Base-by-base conservation (phyloP, 768 basidiomycete species). In the Boletus pseudo-olivaceus region DNA sequence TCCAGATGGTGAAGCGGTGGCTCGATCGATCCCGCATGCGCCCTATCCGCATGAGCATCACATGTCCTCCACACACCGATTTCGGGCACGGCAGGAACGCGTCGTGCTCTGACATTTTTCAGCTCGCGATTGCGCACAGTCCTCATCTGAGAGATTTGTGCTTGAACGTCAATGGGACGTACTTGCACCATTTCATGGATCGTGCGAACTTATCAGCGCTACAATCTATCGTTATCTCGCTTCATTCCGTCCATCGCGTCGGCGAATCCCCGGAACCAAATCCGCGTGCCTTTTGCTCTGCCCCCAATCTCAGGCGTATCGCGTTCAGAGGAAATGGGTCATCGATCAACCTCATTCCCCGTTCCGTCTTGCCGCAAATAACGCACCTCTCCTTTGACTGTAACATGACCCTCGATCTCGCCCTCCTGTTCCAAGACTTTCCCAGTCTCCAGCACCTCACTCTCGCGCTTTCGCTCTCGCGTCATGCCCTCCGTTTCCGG, bases 1-100 rank as follows among this genome's bases (percentile, higher is more conserved):
- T 69, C 15, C 48, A 49, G 29, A 71, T 69, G 69, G 46, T 58
- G 12, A 49, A 57, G 44, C 42, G 15, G 27, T 69, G 67, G 67
- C 57, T 69, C 1, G 46, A 53, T 14, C 62, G 55, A 12, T 53
- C 65, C 5, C 48, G 56, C 29, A 51, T 39, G 40, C 66, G 69
- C 1, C 65, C 61, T 14, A 47, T 71, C n/a, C 35, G 56, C 29
- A 57, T 69, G 53, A 65, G 59, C 44, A 54, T 67, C 34, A 45
- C 58, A 3, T 61, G 58, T 47, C 37, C 56, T 29, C 61, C 58
- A 3, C 43, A 39, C 32, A 60, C 66, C 43, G 42, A 65, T 45
- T 65, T 66, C 5, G 56, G 66, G 29, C 17, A 3, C 14, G 32
- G 49, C 3, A 20, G 35, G 26, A 51, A 44, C 17, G 38, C 30